phyloP scores from a whole-genome alignment of 768 basidiomycete genomes.

The Kwoniella dejecticola region DNA sequence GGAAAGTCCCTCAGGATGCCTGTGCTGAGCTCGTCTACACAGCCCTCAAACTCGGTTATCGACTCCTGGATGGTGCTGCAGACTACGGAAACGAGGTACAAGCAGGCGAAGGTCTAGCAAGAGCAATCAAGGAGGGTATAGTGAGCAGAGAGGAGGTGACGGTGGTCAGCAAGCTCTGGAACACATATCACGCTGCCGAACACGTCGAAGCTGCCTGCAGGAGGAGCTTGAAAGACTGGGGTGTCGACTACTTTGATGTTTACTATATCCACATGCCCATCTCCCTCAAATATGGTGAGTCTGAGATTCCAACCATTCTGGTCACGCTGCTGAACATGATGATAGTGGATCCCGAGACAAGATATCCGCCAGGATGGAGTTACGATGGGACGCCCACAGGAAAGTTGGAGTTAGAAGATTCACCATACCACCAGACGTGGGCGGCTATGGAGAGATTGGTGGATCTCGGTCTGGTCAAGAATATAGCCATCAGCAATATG shows the following conservation, averaged over 20 bases:
- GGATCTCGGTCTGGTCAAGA: constrained; percentile 69
- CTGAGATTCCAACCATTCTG: too few species aligned
- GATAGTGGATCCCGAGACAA: constrained; percentile 65
- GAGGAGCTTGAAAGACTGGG: constrained; percentile 76
- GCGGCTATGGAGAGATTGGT: constrained; percentile 75
- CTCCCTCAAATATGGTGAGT: constrained; percentile 65
- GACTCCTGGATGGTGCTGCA: constrained; percentile 69
- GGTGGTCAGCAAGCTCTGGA: constrained; percentile 90
- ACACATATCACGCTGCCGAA: constrained; percentile 80
- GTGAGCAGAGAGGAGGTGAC: constrained; percentile 87
- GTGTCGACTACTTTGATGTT: constrained; percentile 65
- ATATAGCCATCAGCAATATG: constrained; percentile 83
- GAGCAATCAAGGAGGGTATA: constrained; percentile 60
- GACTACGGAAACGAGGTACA: constrained; percentile 91
- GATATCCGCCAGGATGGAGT: constrained; percentile 80
- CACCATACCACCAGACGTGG: constrained; percentile 69
- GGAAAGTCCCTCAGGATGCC: constrained; percentile 44
- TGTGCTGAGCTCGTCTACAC: constrained; percentile 70
- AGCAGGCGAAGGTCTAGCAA: constrained; percentile 51
- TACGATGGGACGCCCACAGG: constrained; percentile 63
- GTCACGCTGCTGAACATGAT: too few species aligned
- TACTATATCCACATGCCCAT: constrained; percentile 77
- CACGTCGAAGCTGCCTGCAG: constrained; percentile 64
- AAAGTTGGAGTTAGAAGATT: constrained; percentile 65
- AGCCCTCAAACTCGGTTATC: constrained; percentile 82